A percentile compares a stretch with the other conserved stretches of the same genome.
These are phyloP conservation scores for Corylus heterophylla DNA, from an alignment of 306 rosid genomes.

Conservation along the genomic window DNA sequence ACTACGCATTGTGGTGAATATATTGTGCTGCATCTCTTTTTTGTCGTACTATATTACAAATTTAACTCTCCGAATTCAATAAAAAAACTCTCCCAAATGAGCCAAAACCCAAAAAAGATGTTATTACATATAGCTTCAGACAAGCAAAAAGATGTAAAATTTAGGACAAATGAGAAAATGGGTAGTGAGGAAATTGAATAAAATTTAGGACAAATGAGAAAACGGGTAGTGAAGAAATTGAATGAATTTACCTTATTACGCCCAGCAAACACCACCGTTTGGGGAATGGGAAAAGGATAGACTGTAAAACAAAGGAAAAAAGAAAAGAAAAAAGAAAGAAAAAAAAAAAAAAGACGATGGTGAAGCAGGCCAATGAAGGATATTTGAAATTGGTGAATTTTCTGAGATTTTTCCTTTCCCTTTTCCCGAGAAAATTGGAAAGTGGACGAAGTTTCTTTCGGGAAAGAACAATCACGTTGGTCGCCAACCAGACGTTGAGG, in stretches of 20 bases:
- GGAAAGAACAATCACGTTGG: slow-evolving; percentile 9
- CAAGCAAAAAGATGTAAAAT: neutral
- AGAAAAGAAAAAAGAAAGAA: neutral
- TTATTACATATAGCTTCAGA: neutral
- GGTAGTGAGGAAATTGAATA: neutral
- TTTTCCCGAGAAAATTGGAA: neutral
- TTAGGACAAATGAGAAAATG: neutral
- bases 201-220: neutral
- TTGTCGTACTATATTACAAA: neutral
- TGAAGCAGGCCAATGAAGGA: slow-evolving; percentile 29
- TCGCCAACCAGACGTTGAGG: slow-evolving; percentile 37
- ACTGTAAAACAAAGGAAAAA: neutral
- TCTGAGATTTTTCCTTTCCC: slow-evolving; percentile 5
- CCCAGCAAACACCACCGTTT: slow-evolving; percentile 36
- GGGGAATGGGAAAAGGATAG: neutral
- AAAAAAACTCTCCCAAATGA: neutral
- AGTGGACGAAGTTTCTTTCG: neutral
- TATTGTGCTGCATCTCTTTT: slow-evolving; percentile 69
- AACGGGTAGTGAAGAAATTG: neutral
- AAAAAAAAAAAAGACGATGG: slow-evolving; percentile 14
- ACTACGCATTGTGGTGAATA: slow-evolving; percentile 74
- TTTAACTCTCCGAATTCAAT: neutral
- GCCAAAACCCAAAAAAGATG: neutral
- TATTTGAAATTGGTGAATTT: slow-evolving; percentile 4
- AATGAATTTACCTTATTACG: slow-evolving; percentile 3